phyloP scores from a whole-genome alignment of 169 alveolate genomes.

The Plasmodium adleri region DNA sequence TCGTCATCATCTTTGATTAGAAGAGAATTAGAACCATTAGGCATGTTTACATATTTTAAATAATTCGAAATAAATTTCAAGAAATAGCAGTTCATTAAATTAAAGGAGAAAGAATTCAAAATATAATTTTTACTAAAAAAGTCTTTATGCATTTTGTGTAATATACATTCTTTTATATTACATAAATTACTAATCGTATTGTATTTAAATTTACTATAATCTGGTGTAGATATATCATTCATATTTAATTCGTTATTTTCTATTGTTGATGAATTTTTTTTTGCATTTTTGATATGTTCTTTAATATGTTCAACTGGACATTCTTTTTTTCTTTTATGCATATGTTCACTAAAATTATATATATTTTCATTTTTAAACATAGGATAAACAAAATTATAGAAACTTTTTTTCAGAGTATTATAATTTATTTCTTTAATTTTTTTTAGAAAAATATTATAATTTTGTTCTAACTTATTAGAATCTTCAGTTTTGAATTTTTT shows the following conservation, averaged over 20 bases:
- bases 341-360: not conserved
- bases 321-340: no score
- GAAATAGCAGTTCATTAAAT: constrained; percentile 52
- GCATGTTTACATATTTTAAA: constrained; percentile 2
- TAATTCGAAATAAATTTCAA: constrained; percentile 12
- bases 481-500: constrained; percentile 8
- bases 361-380: constrained; percentile 26
- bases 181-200: constrained; percentile 44
- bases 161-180: constrained; percentile 13
- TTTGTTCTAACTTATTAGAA: constrained; percentile 3
- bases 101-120: constrained; percentile 53
- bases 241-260: not conserved
- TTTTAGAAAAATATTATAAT: constrained; percentile 3
- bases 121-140: constrained; percentile 32
- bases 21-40: not conserved
- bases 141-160: constrained; percentile 32
- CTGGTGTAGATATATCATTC: not conserved
- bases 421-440: constrained; percentile 30
- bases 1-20: not conserved
- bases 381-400: constrained; percentile 20
- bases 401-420: constrained; percentile 23
- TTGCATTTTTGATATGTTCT: no score
- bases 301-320: no score
- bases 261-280: no score
- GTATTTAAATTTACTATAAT: constrained; percentile 15